phyloP scores from a whole-genome alignment of 2,329 filamentous ascomycete species.

The Neonectria punicea region DNA sequence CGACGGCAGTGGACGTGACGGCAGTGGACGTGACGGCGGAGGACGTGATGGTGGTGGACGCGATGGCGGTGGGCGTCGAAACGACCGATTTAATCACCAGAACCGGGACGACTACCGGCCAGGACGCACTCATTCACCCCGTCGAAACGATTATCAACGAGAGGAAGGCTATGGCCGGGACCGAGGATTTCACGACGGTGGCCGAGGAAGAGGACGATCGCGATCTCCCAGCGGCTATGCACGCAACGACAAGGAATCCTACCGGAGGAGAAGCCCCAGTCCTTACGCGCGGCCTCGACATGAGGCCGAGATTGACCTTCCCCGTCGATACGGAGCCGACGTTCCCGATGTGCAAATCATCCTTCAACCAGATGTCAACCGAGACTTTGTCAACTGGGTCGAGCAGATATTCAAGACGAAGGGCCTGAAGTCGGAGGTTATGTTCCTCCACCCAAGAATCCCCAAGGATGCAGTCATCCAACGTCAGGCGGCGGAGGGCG shows the following conservation, averaged over 20 bases:
- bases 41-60: conserved; percentile 56
- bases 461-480: conserved; percentile 83
- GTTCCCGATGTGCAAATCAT: conserved; percentile 93
- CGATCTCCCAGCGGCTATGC: conserved; percentile 67
- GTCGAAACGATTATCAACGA: conserved; percentile 64
- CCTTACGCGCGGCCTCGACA: conserved; percentile 64
- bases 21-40: conserved; percentile 45
- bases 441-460: conserved; percentile 81
- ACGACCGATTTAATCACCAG: conserved; percentile 59
- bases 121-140: conserved; percentile 68
- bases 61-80: conserved; percentile 51
- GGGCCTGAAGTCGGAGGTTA: conserved; percentile 79
- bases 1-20: conserved; percentile 36
- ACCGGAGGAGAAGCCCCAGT: conserved; percentile 77
- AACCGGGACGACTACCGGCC: conserved; percentile 73
- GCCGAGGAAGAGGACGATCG: conserved; percentile 69
- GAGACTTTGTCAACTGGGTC: conserved; percentile 85
- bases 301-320: conserved; percentile 73
- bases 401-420: conserved; percentile 79
- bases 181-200: conserved; percentile 54
- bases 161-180: conserved; percentile 69
- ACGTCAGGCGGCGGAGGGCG: conserved; percentile 87
- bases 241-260: conserved; percentile 59
- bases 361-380: conserved; percentile 79
- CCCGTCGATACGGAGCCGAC: conserved; percentile 76